Percentiles rank a stretch among this genome's conserved stretches.
phyloP scores from a whole-genome alignment of 345 rosid genomes.

The Odontarrhena argentea region DNA sequence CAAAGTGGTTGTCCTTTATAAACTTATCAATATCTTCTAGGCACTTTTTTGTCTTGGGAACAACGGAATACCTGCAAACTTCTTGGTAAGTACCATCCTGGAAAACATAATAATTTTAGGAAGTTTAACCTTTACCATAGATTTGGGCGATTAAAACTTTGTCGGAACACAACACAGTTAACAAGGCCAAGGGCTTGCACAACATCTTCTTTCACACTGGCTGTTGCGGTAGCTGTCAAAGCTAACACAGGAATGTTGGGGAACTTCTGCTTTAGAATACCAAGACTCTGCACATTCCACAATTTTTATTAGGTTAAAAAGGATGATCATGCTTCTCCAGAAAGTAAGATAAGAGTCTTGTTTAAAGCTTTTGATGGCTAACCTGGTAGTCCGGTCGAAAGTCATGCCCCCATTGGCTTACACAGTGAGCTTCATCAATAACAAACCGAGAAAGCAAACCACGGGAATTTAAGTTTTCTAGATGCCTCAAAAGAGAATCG shows the following conservation, averaged over 20 bases:
- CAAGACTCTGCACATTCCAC: constrained; percentile 73
- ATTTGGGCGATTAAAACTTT: constrained; percentile 98
- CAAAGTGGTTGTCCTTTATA: constrained; percentile 82
- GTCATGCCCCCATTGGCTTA: constrained; percentile 99
- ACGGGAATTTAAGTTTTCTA: constrained; percentile 76
- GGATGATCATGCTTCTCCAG: constrained; percentile 19
- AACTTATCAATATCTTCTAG: constrained; percentile 91
- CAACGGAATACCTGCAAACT: constrained; percentile 71
- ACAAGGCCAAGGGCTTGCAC: constrained; percentile 98
- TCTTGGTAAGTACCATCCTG: constrained; percentile 42
- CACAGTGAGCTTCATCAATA: constrained; percentile 99
- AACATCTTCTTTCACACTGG: constrained; percentile 98
- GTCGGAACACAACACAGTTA: constrained; percentile 92
- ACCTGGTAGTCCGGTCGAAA: constrained; percentile 99
- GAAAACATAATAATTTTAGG: constrained; percentile 18
- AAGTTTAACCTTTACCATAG: constrained; percentile 54
- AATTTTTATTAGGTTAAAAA: constrained; percentile 28
- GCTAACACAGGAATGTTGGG: constrained; percentile 90
- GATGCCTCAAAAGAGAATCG: constrained; percentile 82
- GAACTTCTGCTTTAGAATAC: constrained; percentile 91
- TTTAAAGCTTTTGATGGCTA: constrained; percentile 35
- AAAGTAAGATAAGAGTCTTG: constrained; percentile 19
- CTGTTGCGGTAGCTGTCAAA: constrained; percentile 98
- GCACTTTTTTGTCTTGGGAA: constrained; percentile 89
- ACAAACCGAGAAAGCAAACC: constrained; percentile 91